Conservation (phyloP, 1,284 basidiomycete species). For the Pseudozyma sp. region DNA sequence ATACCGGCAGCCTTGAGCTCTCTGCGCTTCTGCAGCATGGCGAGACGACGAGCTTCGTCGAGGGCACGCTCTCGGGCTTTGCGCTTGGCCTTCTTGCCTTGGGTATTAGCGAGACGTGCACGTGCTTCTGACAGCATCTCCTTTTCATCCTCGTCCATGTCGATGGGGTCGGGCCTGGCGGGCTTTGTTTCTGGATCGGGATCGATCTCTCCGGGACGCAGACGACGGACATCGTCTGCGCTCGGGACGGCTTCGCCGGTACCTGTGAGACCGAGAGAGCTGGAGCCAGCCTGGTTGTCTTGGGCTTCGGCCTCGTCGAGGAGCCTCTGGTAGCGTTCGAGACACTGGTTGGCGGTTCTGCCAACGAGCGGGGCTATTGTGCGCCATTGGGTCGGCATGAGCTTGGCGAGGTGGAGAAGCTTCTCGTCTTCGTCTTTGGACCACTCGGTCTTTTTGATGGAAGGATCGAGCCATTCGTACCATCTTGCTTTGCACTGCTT, state of each 20-base stretch:
- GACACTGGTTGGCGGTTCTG: constrained; percentile 96
- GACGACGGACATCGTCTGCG: constrained; percentile 86
- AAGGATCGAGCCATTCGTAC: constrained; percentile 99
- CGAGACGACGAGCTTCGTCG: constrained; percentile 92
- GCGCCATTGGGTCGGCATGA: constrained; percentile 99
- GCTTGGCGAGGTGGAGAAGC: constrained; percentile 93
- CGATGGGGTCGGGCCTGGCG: constrained; percentile 96
- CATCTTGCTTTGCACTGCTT: constrained; percentile 99
- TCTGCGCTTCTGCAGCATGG: constrained; percentile 96
- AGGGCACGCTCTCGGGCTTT: constrained; percentile 87
- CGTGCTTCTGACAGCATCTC: constrained; percentile 99
- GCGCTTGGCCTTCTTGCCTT: constrained; percentile 99
- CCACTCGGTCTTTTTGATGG: constrained; percentile 97
- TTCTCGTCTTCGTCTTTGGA: constrained; percentile 94
- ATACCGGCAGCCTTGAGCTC: constrained; percentile 98
- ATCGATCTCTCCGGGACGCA: constrained; percentile 96
- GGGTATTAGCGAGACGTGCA: constrained; percentile 96
- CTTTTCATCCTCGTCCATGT: constrained; percentile 99
- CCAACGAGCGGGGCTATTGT: constrained; percentile 99
- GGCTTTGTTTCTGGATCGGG: constrained; percentile 99
- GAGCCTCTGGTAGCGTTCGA: constrained; percentile 97
- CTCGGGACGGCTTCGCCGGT: constrained; percentile 82
- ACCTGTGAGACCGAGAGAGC: constrained; percentile 78
- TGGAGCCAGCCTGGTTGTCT: constrained; percentile 50
- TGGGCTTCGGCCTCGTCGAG: constrained; percentile 85